Evolutionary conservation across 208 protist species (phyloP).

Genomic region (Trypanosoma caninum): DNA sequence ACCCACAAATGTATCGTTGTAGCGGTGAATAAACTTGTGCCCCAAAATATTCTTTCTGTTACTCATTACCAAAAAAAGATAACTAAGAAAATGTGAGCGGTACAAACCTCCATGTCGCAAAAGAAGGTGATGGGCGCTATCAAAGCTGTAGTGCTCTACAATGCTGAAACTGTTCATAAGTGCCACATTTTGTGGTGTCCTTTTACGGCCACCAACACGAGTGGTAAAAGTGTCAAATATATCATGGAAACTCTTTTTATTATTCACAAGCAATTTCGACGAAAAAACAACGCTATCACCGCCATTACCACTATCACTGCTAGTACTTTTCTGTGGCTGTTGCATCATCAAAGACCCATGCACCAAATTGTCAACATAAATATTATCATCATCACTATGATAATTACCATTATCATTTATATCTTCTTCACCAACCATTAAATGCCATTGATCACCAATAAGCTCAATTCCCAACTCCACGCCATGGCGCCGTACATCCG

Average conservation of each 20-base stretch:
- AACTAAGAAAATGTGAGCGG: slow-evolving; percentile 80
- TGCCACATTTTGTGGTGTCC: slow-evolving; percentile 57
- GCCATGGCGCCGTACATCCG: slow-evolving; percentile 50
- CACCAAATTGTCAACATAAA: slow-evolving; percentile 9
- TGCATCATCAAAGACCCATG: not conserved
- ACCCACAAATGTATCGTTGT: slow-evolving; percentile 74
- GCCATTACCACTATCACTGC: not conserved
- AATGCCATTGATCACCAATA: slow-evolving; percentile 74
- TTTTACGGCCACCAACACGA: not conserved
- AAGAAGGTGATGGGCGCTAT: slow-evolving; percentile 73
- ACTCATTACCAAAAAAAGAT: slow-evolving; percentile 61
- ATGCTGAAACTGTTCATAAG: slow-evolving; percentile 87
- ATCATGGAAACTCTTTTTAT: not conserved
- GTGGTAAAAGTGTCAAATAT: not conserved
- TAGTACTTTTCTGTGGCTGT: not conserved
- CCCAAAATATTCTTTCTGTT: slow-evolving; percentile 31
- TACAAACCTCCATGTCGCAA: slow-evolving; percentile 69
- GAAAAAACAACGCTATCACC: not conserved
- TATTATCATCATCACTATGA: not conserved
- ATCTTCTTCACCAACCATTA: slow-evolving; percentile 26
- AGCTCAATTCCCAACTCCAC: slow-evolving; percentile 83
- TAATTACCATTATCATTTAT: not conserved
- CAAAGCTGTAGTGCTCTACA: slow-evolving; percentile 76
- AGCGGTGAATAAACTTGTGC: slow-evolving; percentile 61
- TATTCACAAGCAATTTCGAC: not conserved